Conservation (phyloP, 2,329 filamentous ascomycete genomes). For the Fonsecaea multimorphosa region DNA sequence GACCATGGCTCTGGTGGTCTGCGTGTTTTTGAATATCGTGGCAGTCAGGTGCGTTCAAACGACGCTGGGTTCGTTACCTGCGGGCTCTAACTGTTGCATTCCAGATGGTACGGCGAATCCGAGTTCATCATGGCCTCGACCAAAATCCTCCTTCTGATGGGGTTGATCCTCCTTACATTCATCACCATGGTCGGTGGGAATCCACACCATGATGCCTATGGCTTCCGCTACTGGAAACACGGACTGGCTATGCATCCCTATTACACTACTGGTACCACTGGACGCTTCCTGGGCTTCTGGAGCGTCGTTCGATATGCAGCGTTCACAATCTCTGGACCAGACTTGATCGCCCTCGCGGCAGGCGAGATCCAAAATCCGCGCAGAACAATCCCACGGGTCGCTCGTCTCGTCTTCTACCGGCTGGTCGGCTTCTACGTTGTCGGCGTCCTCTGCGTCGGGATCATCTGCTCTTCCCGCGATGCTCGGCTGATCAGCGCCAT, state of each 20-base stretch:
- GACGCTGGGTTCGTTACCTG: neutral
- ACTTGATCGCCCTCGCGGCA: slow-evolving; percentile 66
- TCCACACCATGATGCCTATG: slow-evolving; percentile 70
- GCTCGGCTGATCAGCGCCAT: slow-evolving; percentile 65
- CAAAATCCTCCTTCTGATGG: slow-evolving; percentile 72
- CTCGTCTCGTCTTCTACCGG: slow-evolving; percentile 78
- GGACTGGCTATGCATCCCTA: slow-evolving; percentile 72
- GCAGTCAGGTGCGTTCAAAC: slow-evolving; percentile 61
- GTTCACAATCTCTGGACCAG: slow-evolving; percentile 68
- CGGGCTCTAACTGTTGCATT: slow-evolving; percentile 28
- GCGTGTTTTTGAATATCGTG: slow-evolving; percentile 67
- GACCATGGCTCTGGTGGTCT: slow-evolving; percentile 51
- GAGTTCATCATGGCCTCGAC: slow-evolving; percentile 75
- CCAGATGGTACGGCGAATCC: slow-evolving; percentile 69
- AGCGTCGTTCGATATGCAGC: slow-evolving; percentile 72
- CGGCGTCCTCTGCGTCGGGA: slow-evolving; percentile 71
- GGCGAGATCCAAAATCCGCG: slow-evolving; percentile 74
- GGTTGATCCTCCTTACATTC: slow-evolving; percentile 75
- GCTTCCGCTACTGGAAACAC: slow-evolving; percentile 68
- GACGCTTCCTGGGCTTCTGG: slow-evolving; percentile 74
- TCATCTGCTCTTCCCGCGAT: slow-evolving; percentile 71
- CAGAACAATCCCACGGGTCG: slow-evolving; percentile 72
- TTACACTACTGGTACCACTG: slow-evolving; percentile 67
- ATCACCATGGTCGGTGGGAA: slow-evolving; percentile 82
- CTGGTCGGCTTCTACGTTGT: slow-evolving; percentile 76